phyloP scores from a whole-genome alignment of 2,329 filamentous ascomycete species.

The Periglandula ipomoeae region DNA sequence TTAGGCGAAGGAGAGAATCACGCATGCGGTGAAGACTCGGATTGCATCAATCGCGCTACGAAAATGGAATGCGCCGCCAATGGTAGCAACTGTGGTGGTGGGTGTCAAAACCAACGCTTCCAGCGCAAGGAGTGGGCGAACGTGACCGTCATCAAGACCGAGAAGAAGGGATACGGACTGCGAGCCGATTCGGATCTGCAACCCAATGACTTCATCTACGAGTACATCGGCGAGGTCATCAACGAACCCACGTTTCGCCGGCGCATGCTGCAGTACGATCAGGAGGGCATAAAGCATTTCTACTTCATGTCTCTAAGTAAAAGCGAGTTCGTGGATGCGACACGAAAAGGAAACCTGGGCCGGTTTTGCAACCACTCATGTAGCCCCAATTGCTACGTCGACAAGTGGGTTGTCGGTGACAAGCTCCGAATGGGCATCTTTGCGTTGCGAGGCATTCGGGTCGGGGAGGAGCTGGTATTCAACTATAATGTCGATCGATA shows the following conservation, averaged over 20 bases:
- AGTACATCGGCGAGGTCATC: slow-evolving; percentile 98
- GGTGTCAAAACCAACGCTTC: slow-evolving; percentile 92
- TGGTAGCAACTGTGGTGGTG: slow-evolving; percentile 70
- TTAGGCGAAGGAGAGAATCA: slow-evolving; percentile 58
- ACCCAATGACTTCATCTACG: slow-evolving; percentile 87
- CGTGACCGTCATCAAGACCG: slow-evolving; percentile 93
- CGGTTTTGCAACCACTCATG: slow-evolving; percentile 99
- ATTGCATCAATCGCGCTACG: slow-evolving; percentile 96
- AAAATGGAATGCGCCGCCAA: slow-evolving; percentile 91
- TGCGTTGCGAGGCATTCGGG: slow-evolving; percentile 71
- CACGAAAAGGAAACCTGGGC: slow-evolving; percentile 89
- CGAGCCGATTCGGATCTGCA: slow-evolving; percentile 70
- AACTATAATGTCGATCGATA: slow-evolving; percentile 99
- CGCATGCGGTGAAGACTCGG: slow-evolving; percentile 90
- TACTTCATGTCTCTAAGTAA: slow-evolving; percentile 99
- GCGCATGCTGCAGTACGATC: slow-evolving; percentile 87
- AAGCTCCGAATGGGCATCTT: slow-evolving; percentile 99
- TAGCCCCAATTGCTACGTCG: slow-evolving; percentile 97
- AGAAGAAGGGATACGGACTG: slow-evolving; percentile 93
- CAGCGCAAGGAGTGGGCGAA: slow-evolving; percentile 81
- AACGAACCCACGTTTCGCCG: slow-evolving; percentile 82
- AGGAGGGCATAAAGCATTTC: slow-evolving; percentile 97
- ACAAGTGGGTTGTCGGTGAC: slow-evolving; percentile 98
- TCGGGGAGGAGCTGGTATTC: slow-evolving; percentile 93
- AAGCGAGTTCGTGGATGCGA: slow-evolving; percentile 94